phyloP scores from a whole-genome alignment of 2,329 filamentous ascomycete species.

The Aureobasidium pullulans region DNA sequence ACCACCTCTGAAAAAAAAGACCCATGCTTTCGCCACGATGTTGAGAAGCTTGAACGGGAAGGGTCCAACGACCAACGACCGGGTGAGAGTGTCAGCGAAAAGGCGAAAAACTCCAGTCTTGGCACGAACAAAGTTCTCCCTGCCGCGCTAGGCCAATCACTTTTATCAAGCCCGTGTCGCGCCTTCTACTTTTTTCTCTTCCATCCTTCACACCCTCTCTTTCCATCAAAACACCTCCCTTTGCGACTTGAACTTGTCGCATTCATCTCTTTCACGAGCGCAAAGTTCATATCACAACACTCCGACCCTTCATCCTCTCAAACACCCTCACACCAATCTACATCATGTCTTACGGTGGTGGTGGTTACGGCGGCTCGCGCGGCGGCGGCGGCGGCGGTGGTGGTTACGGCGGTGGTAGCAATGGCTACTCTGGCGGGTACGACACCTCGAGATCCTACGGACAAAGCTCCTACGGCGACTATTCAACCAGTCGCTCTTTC shows the following conservation, averaged over 20 bases:
- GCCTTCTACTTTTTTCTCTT: slow-evolving; percentile 2
- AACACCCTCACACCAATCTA: slow-evolving; percentile 17
- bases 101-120: background rate
- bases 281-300: slow-evolving; percentile 2
- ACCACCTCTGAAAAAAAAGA: background rate
- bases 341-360: slow-evolving; percentile 61
- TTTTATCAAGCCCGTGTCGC: slow-evolving; percentile 9
- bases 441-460: slow-evolving; percentile 21
- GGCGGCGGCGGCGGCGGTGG: slow-evolving; percentile 23
- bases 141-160: background rate
- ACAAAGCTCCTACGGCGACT: slow-evolving; percentile 33
- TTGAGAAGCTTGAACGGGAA: background rate
- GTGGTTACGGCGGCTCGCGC: slow-evolving; percentile 41
- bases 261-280: background rate
- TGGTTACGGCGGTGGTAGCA: slow-evolving; percentile 20
- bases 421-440: slow-evolving; percentile 32
- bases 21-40: background rate
- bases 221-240: background rate
- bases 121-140: slow-evolving; percentile 7
- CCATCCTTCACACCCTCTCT: slow-evolving; percentile 4
- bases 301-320: slow-evolving; percentile 1
- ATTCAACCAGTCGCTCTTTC: slow-evolving; percentile 13
- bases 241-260: background rate
- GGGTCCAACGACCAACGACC: background rate
- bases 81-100: background rate